Evolutionary conservation across 805 yeast species (phyloP), one percentile per base, ranked within the genome.

Genomic region (Barnettozyma vustinii): DNA sequence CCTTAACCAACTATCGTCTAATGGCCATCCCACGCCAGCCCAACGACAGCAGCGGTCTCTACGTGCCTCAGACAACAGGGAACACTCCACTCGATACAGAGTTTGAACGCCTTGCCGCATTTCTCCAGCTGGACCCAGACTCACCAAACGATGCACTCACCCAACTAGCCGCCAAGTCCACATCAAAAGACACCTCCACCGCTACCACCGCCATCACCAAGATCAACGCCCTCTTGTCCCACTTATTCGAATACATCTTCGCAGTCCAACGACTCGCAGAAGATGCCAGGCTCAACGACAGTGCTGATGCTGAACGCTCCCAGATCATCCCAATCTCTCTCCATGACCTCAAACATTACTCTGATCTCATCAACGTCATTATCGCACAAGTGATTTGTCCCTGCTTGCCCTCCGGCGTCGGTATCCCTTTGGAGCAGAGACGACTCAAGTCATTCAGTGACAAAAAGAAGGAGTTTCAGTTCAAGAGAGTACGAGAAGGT

Each of bases 261-360:
- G 27, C 41, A 16, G 55, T 61, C 10, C 65, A 61, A 39, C 25
- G 16, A 7, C 40, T 53, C 62, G 2, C 39, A 47, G 3, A 37
- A 37, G 23, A 9, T 36, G 19, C 30, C 16, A 51, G 5, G 7
- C 16, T 9, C 19, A 27, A 40, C 53, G 50, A 12, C 42, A 19
- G 18, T 18, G 20, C 9, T 20, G 2, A 57, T 52, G 44, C 55
- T 3, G 62, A 58, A 7, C 58, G 54, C 30, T 32, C 51, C 2
- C 52, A 60, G 23, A 50, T 71, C 40, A 53, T 86, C 10, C 71
- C 84, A 9, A 83, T 92, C 15, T 87, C 97, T 0, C 71, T 92
- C 9, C 90, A 88, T 57, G 98, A 94, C 62, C 81, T 92, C 75
- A 85, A 82, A 61, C 75, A 79, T 4, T 77, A 94, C 48, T 83